These are phyloP conservation scores for Durio zibethinus DNA, from an alignment of 345 rosid species.

Conservation along the genomic window DNA sequence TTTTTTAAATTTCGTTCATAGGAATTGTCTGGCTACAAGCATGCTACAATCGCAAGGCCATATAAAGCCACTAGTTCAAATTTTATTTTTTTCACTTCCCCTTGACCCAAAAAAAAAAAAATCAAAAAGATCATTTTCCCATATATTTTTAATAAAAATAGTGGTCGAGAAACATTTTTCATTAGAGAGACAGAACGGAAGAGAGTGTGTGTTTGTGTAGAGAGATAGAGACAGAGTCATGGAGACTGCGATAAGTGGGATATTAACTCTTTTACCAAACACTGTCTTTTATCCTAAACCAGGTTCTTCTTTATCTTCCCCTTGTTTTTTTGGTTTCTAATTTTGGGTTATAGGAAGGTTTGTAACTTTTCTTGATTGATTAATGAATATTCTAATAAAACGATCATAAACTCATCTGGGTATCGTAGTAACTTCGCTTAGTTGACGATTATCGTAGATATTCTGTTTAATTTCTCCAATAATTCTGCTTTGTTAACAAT, in stretches of 20 bases:
- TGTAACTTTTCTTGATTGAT: conserved; percentile 5
- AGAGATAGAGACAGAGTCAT: conserved; percentile 22
- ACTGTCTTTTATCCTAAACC: conserved; percentile 52
- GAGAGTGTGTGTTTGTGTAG: neutral
- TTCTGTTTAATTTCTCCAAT: neutral
- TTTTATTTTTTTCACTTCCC: no score
- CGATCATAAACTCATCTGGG: conserved; percentile 4
- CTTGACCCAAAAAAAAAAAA: no score
- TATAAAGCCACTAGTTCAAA: neutral
- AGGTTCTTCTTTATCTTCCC: conserved; percentile 35
- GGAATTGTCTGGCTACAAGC: neutral
- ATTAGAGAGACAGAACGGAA: neutral
- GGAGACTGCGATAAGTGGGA: conserved; percentile 77
- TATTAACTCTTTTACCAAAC: conserved; percentile 67
- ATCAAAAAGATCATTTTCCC: neutral
- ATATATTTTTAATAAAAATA: neutral
- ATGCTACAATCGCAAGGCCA: neutral
- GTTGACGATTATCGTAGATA: neutral
- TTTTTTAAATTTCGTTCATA: no score
- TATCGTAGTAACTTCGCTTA: neutral
- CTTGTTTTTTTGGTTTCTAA: neutral
- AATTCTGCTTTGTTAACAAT: neutral
- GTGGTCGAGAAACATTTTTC: neutral
- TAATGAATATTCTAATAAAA: neutral
- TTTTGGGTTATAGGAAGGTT: neutral